A percentile compares a stretch with the other conserved stretches of the same genome.
phyloP scores from a whole-genome alignment of 306 rosid genomes.

The Astragalus membranaceus region DNA sequence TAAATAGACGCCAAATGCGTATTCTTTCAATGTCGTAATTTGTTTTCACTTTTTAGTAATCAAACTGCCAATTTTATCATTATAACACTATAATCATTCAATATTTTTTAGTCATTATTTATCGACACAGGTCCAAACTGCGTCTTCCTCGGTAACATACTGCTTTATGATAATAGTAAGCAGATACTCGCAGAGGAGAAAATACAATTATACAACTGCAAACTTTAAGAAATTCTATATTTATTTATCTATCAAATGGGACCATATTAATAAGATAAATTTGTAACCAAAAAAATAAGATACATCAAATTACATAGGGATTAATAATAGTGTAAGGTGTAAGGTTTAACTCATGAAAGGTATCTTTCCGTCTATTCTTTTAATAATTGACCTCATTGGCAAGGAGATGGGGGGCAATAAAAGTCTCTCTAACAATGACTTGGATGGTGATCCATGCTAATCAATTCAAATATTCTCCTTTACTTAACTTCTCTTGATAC shows the following conservation, averaged over 20 bases:
- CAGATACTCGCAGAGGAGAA: neutral
- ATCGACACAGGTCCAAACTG: neutral
- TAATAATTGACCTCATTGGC: constrained; percentile 27
- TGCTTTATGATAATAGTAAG: neutral
- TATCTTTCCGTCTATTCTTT: constrained; percentile 17
- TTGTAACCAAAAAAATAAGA: neutral
- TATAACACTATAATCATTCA: neutral
- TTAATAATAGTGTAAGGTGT: constrained; percentile 4
- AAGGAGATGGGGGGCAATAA: constrained; percentile 1
- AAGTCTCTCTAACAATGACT: neutral
- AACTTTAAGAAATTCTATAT: neutral
- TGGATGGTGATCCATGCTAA: neutral
- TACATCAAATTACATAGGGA: neutral
- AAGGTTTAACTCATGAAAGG: constrained; percentile 13
- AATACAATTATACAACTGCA: neutral
- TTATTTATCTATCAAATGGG: constrained; percentile 4
- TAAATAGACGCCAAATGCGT: neutral
- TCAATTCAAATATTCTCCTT: neutral
- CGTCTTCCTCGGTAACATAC: neutral
- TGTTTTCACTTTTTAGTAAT: neutral
- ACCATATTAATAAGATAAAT: neutral
- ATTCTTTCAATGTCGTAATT: neutral
- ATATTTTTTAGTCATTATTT: neutral
- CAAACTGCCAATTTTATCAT: neutral
- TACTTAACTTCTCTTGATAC: constrained; percentile 8